These are phyloP conservation scores for Catharanthus roseus DNA, from an alignment of 257 asterid species.

Conservation along the genomic window DNA sequence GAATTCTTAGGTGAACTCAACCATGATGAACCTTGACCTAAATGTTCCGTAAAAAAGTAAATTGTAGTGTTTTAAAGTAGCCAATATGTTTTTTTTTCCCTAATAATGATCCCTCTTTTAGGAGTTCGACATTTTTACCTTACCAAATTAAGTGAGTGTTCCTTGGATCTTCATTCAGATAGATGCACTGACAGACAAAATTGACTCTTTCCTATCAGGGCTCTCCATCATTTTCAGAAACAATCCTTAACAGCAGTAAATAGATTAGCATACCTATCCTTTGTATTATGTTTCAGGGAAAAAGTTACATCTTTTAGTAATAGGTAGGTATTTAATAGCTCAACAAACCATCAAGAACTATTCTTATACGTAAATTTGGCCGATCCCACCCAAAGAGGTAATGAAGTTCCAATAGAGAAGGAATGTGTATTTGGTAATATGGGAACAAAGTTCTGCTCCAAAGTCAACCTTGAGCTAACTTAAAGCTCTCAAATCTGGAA, in stretches of 20 bases:
- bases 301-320: neutral
- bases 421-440: neutral
- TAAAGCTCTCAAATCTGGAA: neutral
- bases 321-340: neutral
- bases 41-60: neutral
- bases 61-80: neutral
- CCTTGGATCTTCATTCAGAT: neutral
- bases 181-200: neutral
- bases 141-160: neutral
- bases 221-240: neutral
- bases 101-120: neutral
- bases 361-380: neutral
- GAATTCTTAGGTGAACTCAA: neutral
- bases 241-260: neutral
- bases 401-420: neutral
- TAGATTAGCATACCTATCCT: too few relatives aligned
- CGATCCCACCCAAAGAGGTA: neutral
- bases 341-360: neutral
- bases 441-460: neutral
- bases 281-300: neutral
- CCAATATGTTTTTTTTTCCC: neutral
- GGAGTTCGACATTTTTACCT: neutral
- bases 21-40: neutral
- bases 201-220: neutral
- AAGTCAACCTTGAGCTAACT: neutral